These are phyloP conservation scores for Cavenderia fasciculata DNA, from an alignment of 78 protist genomes.

Conservation along the genomic window DNA sequence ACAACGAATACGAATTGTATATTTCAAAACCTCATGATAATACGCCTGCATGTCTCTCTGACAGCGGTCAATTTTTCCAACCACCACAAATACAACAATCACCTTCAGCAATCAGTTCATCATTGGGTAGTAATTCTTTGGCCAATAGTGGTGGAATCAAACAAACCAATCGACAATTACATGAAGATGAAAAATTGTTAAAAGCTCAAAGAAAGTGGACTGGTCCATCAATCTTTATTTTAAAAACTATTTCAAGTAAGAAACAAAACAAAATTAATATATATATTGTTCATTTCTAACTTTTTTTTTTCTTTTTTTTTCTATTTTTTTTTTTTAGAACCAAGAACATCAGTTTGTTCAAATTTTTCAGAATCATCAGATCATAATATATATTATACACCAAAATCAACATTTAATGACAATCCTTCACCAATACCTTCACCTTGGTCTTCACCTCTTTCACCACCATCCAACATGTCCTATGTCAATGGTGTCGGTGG, in stretches of 20 bases:
- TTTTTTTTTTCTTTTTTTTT: too few species aligned
- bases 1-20: not conserved
- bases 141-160: conserved; percentile 13
- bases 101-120: too few species aligned
- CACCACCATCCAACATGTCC: conserved; percentile 13
- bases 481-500: not conserved
- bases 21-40: not conserved
- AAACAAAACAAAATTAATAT: too few species aligned
- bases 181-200: conserved; percentile 61
- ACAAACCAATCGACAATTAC: conserved; percentile 27
- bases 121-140: conserved; percentile 13
- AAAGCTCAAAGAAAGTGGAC: conserved; percentile 61
- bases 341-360: conserved; percentile 52
- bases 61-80: too few species aligned
- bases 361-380: conserved; percentile 58
- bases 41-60: too few species aligned
- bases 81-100: too few species aligned
- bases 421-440: not conserved
- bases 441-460: conserved; percentile 3
- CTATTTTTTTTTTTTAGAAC: too few species aligned
- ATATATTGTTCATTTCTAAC: too few species aligned
- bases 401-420: conserved; percentile 1
- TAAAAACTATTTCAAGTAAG: conserved; percentile 48
- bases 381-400: conserved; percentile 1
- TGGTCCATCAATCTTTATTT: conserved; percentile 49